Percentiles rank a stretch among this genome's conserved stretches.
Conservation (phyloP, 495 filamentous ascomycete genomes). For the Bryoglossum gracile region DNA sequence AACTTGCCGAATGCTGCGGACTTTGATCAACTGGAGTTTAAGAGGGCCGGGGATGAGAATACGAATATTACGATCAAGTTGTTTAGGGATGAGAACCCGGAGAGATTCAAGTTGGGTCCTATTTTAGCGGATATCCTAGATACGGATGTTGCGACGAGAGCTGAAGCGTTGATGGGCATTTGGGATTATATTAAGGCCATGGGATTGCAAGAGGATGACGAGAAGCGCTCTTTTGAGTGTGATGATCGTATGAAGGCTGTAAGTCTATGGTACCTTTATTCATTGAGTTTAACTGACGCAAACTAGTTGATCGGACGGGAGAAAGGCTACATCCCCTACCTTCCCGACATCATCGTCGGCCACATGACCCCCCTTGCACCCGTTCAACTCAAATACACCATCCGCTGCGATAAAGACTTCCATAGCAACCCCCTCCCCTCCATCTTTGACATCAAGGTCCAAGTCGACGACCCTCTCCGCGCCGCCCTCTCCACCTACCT, state of each 20-base stretch:
- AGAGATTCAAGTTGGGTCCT: constrained; percentile 71
- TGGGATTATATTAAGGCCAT: constrained; percentile 92
- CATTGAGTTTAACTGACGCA: constrained; percentile 8
- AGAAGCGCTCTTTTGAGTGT: constrained; percentile 84
- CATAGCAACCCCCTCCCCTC: constrained; percentile 59
- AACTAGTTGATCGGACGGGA: constrained; percentile 68
- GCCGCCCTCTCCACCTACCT: constrained; percentile 56
- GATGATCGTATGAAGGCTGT: constrained; percentile 74
- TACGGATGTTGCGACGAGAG: constrained; percentile 74
- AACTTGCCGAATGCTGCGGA: constrained; percentile 51
- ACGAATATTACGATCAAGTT: constrained; percentile 86
- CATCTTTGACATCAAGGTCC: constrained; percentile 82
- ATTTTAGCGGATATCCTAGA: constrained; percentile 81
- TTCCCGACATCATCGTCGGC: constrained; percentile 64
- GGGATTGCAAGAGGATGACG: constrained; percentile 85
- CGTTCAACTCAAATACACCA: constrained; percentile 81
- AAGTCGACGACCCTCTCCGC: constrained; percentile 75
- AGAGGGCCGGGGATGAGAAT: constrained; percentile 86
- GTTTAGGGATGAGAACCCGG: constrained; percentile 74
- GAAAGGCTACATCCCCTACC: constrained; percentile 77
- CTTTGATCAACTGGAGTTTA: constrained; percentile 88
- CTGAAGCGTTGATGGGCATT: constrained; percentile 78
- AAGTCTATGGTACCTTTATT: constrained; percentile 24
- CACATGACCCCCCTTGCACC: constrained; percentile 78
- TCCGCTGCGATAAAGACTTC: constrained; percentile 84